These are phyloP conservation scores for Deuterostichococcus epilithicus DNA, from an alignment of 139 green algal species.

Conservation along the genomic window DNA sequence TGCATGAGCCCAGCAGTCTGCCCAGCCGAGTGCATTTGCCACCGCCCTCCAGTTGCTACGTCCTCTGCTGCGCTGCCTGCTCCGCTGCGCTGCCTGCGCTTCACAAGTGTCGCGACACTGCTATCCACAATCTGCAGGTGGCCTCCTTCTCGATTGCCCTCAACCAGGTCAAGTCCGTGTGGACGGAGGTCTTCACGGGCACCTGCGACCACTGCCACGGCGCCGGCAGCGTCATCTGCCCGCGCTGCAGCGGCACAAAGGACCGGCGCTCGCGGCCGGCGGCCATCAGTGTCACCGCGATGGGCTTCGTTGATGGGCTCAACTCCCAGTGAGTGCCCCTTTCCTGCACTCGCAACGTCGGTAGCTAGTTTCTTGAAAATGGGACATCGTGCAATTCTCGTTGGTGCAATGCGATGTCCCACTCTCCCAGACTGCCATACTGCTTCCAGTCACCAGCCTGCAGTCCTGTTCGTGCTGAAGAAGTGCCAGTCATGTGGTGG, in stretches of 20 bases:
- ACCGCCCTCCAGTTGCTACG: background rate
- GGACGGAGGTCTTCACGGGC: constrained; percentile 28
- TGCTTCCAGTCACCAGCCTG: background rate
- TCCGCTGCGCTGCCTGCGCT: background rate
- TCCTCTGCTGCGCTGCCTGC: background rate
- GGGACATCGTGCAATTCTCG: background rate
- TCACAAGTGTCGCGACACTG: background rate
- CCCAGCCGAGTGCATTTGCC: background rate
- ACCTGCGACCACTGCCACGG: constrained; percentile 34
- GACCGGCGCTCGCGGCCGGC: constrained; percentile 27
- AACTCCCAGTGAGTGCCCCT: constrained; percentile 2
- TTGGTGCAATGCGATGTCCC: background rate
- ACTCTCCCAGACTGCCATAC: background rate
- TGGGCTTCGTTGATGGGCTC: constrained; percentile 28
- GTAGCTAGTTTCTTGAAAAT: background rate
- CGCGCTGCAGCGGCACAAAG: constrained; percentile 44
- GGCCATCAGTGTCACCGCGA: constrained; percentile 19
- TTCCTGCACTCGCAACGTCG: background rate
- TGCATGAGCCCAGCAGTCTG: background rate
- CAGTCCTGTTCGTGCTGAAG: background rate
- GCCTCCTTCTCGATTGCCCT: constrained; percentile 43
- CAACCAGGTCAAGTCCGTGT: constrained; percentile 38
- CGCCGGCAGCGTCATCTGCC: constrained; percentile 37
- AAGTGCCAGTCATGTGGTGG: background rate
- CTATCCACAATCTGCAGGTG: constrained; percentile 16